Evolutionary conservation across 208 protist genomes (phyloP).

Genomic region (Novymonas esmeraldas): DNA sequence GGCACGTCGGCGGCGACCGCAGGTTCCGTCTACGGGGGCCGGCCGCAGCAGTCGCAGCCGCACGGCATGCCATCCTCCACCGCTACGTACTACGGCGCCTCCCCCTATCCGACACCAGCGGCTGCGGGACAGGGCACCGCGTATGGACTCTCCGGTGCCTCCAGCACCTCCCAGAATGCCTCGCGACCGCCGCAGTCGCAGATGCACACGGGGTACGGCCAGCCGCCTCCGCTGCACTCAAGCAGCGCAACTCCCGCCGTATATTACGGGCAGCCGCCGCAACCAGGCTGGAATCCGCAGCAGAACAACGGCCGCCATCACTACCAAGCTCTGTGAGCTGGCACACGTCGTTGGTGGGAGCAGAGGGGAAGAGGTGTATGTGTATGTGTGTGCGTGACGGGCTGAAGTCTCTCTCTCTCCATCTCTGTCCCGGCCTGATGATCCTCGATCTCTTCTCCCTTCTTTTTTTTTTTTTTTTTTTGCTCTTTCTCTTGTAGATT

Average conservation of each 20-base stretch:
- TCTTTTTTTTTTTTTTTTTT: not conserved
- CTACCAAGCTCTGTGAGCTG: slow-evolving; percentile 2
- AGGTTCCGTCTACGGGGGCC: not conserved
- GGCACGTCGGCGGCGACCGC: not conserved
- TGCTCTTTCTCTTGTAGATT: not conserved
- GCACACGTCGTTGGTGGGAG: not conserved
- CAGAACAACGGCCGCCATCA: not conserved
- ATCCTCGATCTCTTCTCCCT: not conserved
- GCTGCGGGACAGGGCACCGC: not conserved
- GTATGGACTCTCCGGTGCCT: not conserved
- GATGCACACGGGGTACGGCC: not conserved
- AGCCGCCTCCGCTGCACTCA: not conserved
- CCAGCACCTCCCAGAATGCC: not conserved
- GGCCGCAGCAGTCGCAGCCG: not conserved
- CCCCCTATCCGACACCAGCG: not conserved
- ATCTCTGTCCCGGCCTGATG: too few species aligned
- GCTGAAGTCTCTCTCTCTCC: too few species aligned
- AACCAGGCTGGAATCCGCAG: not conserved
- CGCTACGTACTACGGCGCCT: not conserved
- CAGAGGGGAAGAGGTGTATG: not conserved
- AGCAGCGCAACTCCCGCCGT: not conserved
- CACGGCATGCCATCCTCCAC: not conserved
- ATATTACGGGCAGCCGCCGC: not conserved
- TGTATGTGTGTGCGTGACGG: not conserved
- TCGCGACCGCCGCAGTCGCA: not conserved